Conservation (phyloP, 257 asterid species). For the Solanum arcanum region DNA sequence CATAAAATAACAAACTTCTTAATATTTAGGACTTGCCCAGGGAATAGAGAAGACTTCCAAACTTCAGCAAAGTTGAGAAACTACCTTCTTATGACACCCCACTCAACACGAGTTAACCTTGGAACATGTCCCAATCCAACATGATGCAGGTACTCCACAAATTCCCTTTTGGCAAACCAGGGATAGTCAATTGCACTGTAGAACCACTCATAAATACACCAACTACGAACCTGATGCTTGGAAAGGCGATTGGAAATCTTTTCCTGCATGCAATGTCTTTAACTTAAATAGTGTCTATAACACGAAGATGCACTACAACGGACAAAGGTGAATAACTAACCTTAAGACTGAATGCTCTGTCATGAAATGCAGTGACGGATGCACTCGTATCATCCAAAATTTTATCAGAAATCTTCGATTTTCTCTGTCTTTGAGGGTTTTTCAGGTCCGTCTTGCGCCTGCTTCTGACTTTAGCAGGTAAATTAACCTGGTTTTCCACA, state of each 20-base stretch:
- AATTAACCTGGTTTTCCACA: slow-evolving; percentile 34
- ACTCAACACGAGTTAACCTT: slow-evolving; percentile 79
- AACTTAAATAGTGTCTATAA: not conserved
- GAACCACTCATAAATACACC: slow-evolving; percentile 94
- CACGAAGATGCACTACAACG: slow-evolving; percentile 4
- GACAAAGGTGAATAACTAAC: slow-evolving; percentile 22
- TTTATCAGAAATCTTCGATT: slow-evolving; percentile 34
- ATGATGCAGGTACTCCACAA: slow-evolving; percentile 76
- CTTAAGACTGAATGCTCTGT: slow-evolving; percentile 30
- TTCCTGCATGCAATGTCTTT: slow-evolving; percentile 22
- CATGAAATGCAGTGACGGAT: slow-evolving; percentile 29
- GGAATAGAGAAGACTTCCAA: not conserved
- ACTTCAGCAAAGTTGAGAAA: not conserved
- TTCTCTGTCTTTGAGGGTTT: slow-evolving; percentile 35
- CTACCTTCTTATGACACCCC: slow-evolving; percentile 94
- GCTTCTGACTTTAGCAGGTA: slow-evolving; percentile 59
- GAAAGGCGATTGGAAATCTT: slow-evolving; percentile 50
- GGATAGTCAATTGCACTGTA: slow-evolving; percentile 91
- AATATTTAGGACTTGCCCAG: not conserved
- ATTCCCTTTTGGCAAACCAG: slow-evolving; percentile 82
- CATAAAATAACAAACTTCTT: not conserved
- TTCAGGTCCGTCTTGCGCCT: slow-evolving; percentile 54
- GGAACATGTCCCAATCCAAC: slow-evolving; percentile 88
- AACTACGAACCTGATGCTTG: slow-evolving; percentile 49
- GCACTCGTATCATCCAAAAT: slow-evolving; percentile 25